Evolutionary conservation across 495 filamentous ascomycete species (phyloP).

Genomic region (Xylaria longipes): DNA sequence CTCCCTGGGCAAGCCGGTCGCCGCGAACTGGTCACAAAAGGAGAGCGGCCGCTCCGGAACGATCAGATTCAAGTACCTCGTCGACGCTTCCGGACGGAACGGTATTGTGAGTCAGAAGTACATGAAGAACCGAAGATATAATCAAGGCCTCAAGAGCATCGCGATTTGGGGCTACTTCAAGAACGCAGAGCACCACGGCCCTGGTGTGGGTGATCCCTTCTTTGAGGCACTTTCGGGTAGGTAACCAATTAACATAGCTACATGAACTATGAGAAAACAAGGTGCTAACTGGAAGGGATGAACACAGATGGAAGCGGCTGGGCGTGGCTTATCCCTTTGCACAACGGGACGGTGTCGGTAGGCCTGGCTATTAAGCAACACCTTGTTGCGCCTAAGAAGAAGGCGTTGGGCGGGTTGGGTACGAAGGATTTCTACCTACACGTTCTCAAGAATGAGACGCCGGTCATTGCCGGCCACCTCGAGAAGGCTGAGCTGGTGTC

Average conservation of each 20-base stretch:
- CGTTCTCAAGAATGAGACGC: conserved; percentile 41
- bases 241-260: too few species aligned
- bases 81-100: conserved; percentile 53
- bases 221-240: conserved; percentile 43
- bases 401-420: conserved; percentile 31
- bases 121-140: conserved; percentile 51
- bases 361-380: conserved; percentile 51
- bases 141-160: conserved; percentile 50
- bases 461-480: conserved; percentile 21
- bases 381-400: conserved; percentile 38
- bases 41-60: conserved; percentile 46
- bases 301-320: too few species aligned
- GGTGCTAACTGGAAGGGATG: too few species aligned
- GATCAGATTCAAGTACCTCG: conserved; percentile 52
- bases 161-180: conserved; percentile 57
- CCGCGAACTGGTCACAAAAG: conserved; percentile 52
- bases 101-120: conserved; percentile 52
- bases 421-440: conserved; percentile 50
- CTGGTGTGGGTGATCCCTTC: conserved; percentile 45
- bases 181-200: conserved; percentile 35
- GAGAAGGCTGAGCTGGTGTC: conserved; percentile 37
- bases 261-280: too few species aligned
- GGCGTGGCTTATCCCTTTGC: conserved; percentile 43
- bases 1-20: conserved; percentile 51
- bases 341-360: conserved; percentile 51